Conservation (phyloP, 2,329 filamentous ascomycete species). For the Diaporthe citri region DNA sequence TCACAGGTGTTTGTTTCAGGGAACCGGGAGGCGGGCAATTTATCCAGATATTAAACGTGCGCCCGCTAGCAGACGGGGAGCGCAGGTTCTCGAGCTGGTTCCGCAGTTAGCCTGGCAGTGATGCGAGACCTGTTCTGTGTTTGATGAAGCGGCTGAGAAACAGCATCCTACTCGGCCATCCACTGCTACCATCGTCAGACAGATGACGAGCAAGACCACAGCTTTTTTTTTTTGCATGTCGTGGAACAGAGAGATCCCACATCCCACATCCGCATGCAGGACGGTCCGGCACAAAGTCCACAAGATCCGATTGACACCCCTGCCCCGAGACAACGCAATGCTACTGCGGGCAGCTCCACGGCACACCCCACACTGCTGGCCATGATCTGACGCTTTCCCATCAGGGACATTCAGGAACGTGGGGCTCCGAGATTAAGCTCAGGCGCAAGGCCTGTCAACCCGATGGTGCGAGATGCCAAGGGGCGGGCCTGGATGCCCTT, state of each 20-base stretch:
- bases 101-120: not conserved
- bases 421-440: slow-evolving; percentile 46
- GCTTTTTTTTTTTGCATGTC: not conserved
- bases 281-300: slow-evolving; percentile 11
- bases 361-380: slow-evolving; percentile 10
- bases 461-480: slow-evolving; percentile 43
- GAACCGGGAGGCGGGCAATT: slow-evolving; percentile 13
- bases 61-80: slow-evolving; percentile 10
- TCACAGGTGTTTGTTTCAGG: not conserved
- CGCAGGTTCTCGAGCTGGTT: not conserved
- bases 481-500: slow-evolving; percentile 30
- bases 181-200: not conserved
- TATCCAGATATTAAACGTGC: slow-evolving; percentile 28
- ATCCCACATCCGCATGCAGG: not conserved
- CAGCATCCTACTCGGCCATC: not conserved
- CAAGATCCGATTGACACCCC: slow-evolving; percentile 26
- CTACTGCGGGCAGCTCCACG: slow-evolving; percentile 18
- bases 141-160: slow-evolving; percentile 27
- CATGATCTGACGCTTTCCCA: slow-evolving; percentile 42
- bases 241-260: not conserved
- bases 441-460: slow-evolving; percentile 26
- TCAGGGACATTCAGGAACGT: slow-evolving; percentile 48
- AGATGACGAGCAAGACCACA: not conserved
- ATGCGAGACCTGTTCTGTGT: not conserved
- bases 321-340: slow-evolving; percentile 6